Percentiles rank a stretch among this genome's conserved stretches.
Evolutionary conservation across 352 stramenopile species (phyloP).

Genomic region (Phytophthora sansomeana): DNA sequence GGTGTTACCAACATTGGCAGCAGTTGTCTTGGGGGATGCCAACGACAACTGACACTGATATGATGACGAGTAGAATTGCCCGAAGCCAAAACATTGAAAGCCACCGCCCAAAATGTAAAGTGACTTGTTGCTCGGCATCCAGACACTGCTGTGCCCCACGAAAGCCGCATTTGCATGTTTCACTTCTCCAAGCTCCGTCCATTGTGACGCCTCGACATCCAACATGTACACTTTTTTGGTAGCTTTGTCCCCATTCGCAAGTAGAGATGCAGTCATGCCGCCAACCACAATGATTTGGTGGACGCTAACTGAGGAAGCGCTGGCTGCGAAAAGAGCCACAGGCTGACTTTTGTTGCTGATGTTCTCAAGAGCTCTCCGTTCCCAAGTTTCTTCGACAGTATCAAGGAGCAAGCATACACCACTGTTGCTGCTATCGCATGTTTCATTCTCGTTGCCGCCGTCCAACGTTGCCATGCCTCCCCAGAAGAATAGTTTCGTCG

Average conservation of each 20-base stretch:
- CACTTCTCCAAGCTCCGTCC: constrained; percentile 62
- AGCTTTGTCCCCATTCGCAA: constrained; percentile 45
- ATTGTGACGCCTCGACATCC: constrained; percentile 54
- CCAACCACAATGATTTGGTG: constrained; percentile 69
- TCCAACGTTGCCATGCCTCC: constrained; percentile 66
- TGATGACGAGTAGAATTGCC: constrained; percentile 76
- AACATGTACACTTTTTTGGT: constrained; percentile 68
- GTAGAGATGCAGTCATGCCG: constrained; percentile 53
- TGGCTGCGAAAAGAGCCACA: constrained; percentile 51
- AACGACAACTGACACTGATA: constrained; percentile 67
- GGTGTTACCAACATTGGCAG: constrained; percentile 9
- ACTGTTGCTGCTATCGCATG: constrained; percentile 26
- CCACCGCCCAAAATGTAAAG: constrained; percentile 74
- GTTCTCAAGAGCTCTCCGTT: constrained; percentile 47
- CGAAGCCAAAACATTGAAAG: constrained; percentile 89
- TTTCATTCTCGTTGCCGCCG: constrained; percentile 15
- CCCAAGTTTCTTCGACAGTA: constrained; percentile 51
- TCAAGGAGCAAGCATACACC: constrained; percentile 61
- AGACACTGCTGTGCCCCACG: constrained; percentile 62
- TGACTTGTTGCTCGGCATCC: constrained; percentile 49
- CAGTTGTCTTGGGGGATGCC: neutral
- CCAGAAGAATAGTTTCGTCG: constrained; percentile 65
- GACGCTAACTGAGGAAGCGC: constrained; percentile 56
- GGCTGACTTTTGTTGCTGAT: constrained; percentile 38
- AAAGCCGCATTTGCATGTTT: constrained; percentile 58